Conservation (phyloP, 31 red algal species). For the Bonnemaisonia californica region DNA sequence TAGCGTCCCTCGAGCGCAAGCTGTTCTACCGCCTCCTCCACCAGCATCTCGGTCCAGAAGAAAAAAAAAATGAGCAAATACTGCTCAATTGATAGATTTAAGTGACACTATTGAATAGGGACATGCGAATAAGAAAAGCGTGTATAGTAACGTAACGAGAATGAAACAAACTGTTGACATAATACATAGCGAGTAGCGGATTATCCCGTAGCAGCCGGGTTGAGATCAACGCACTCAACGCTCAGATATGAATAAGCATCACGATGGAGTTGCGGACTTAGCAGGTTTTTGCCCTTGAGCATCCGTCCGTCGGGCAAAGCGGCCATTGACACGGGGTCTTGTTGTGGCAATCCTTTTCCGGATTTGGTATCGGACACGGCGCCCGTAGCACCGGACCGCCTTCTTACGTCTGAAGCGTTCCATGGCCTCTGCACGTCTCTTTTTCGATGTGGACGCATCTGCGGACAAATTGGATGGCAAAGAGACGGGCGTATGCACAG, state of each 20-base stretch:
- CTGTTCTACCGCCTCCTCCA: neutral
- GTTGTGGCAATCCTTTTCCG: constrained; percentile 89
- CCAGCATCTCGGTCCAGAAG: neutral
- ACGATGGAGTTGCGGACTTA: neutral
- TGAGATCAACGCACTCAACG: neutral
- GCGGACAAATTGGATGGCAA: neutral
- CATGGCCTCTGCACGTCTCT: constrained; percentile 64
- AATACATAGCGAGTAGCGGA: neutral
- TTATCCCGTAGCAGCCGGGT: no score
- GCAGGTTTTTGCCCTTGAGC: neutral
- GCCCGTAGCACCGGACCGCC: constrained; percentile 64
- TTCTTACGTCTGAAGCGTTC: constrained; percentile 78
- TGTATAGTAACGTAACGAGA: neutral
- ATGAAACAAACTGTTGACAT: neutral
- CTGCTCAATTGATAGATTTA: neutral
- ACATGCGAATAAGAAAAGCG: constrained; percentile 14
- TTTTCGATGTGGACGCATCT: constrained; percentile 26
- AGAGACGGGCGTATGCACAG: neutral
- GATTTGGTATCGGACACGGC: constrained; percentile 84
- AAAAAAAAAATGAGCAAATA: neutral
- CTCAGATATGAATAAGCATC: neutral
- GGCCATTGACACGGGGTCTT: constrained; percentile 82
- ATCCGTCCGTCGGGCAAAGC: constrained; percentile 62
- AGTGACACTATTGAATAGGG: neutral
- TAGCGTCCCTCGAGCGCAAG: neutral